Base-by-base conservation (phyloP, 352 stramenopile species). In the Pythium phragmitis region DNA sequence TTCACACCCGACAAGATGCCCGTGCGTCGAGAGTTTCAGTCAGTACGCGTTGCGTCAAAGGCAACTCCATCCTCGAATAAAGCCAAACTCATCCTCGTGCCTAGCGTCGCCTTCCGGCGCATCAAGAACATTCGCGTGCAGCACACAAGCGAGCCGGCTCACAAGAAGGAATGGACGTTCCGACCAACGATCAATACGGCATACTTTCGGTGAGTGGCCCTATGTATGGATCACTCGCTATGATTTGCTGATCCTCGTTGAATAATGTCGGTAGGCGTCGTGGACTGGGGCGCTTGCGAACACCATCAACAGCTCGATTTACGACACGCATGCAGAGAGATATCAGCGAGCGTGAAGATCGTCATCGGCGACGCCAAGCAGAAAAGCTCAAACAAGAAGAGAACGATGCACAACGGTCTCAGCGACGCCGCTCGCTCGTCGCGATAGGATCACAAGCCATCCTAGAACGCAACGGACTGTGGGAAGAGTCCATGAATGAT, bases 1-100 rank as follows among this genome's bases (percentile, higher is more conserved):
- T 88, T 88, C 36, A 68, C 70, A 14, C 71, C 79, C 0, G 71
- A 81, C 47, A 82, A 74, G 51, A 88, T 88, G 79, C 75, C 79
- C 19, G 45, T 41, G 19, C 60, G 68, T n/a, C 60, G 30, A 5
- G 60, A 65, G 42, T 60, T 51, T 34, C 17, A 23, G 9, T 55
- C 33, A 17, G 26, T 70, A 8, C 26, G 36, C 11, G 8, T 3
- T 3, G n/a, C 55, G 2, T 28, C 21, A 23, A 45, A 47, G 16
- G 23, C 37, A 6, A 60, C 62, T 33, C 47, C 9, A 37, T 61
- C 34, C 34, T 9, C 41, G n/a, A 43, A 47, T n/a, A 67, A 60
- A 33, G 39, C 60, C 23, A 48, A 52, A 11, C 58, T 67, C 7
- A 14, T 63, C 13, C 14, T 60, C 13, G 58, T 67, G 14, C 65